phyloP scores from a whole-genome alignment of 306 rosid genomes.

The Lotus japonicus region DNA sequence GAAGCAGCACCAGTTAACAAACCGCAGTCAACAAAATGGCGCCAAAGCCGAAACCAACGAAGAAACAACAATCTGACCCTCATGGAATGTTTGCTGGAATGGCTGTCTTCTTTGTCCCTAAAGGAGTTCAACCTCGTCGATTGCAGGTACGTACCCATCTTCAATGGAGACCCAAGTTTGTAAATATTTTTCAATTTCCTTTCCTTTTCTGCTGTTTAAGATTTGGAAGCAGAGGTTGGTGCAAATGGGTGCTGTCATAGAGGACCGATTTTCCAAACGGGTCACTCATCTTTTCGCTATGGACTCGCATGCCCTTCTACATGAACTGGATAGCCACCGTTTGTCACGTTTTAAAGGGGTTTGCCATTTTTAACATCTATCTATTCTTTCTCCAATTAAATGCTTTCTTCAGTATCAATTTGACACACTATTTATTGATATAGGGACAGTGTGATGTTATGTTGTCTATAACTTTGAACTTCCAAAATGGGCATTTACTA shows the following conservation, averaged over 20 bases:
- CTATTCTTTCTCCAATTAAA: neutral
- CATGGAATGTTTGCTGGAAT: slow-evolving; percentile 63
- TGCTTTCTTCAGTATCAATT: neutral
- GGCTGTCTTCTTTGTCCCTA: slow-evolving; percentile 51
- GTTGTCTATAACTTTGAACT: neutral
- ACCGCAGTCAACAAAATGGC: slow-evolving; percentile 40
- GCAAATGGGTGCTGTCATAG: slow-evolving; percentile 71
- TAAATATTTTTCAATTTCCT: neutral
- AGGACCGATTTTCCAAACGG: slow-evolving; percentile 47
- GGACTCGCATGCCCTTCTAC: slow-evolving; percentile 46
- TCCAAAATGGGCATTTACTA: too few species aligned
- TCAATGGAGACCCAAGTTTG: neutral
- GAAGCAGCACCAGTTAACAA: neutral
- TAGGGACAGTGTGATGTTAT: neutral
- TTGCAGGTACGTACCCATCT: slow-evolving; percentile 43
- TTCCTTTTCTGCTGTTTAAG: slow-evolving; percentile 18
- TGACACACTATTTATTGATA: neutral
- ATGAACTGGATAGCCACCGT: slow-evolving; percentile 37
- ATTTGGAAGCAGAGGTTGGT: slow-evolving; percentile 85
- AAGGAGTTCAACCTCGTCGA: slow-evolving; percentile 74
- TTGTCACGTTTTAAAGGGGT: slow-evolving; percentile 74
- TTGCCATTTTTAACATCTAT: slow-evolving; percentile 6
- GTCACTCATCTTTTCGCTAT: slow-evolving; percentile 71
- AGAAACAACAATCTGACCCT: slow-evolving; percentile 34
- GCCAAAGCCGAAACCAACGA: slow-evolving; percentile 49